Evolutionary conservation across 2,329 filamentous ascomycete species (phyloP), one percentile per base, ranked within the genome.

Genomic region (Fusarium subglutinans): DNA sequence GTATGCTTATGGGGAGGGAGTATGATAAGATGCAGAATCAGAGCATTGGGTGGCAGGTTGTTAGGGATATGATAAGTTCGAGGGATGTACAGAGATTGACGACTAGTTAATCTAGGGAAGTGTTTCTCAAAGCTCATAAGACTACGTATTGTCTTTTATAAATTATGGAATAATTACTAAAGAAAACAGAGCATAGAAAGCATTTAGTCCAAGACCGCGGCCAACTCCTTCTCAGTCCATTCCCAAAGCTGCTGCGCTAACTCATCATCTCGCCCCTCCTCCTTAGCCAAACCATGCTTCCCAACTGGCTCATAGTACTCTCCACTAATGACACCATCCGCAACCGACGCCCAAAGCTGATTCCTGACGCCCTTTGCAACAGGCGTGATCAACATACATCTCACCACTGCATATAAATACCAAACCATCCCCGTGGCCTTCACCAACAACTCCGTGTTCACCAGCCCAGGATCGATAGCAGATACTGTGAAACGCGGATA

Each of bases 11-110:
- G 14, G 78, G 73, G 13, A 70, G 58, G 2, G 70, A 78, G 9
- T 65, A 72, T 8, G 69, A 75, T 8, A 54, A 66, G 22, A 43
- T 79, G 22, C 45, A 63, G 5, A 73, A 73, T 17, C 77, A 79
- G 33, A 79, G 77, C 17, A 54, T 65, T 18, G 70, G 76, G 26
- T 79, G 74, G 76, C 73, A 75, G 18, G 30, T 67, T 14, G 43
- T 77, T 1, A 67, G 74, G 20, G 74, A 74, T 1, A 50, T 74
- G 24, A 73, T 74, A 47, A 17, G 30, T 5, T 73, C 54, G 2
- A 47, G 54, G 0, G n/a, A 44, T 24, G 2, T 22, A 5, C 26
- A 24, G 18, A 18, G 8, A 6, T 13, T 47, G 9, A 18, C 17
- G 10, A 43, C 22, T 22, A 5, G 13, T 2, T 37, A 6, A 18